A percentile compares a stretch with the other conserved stretches of the same genome.
phyloP scores from a whole-genome alignment of 2,329 filamentous ascomycete species.

The Fonsecaea multimorphosa region DNA sequence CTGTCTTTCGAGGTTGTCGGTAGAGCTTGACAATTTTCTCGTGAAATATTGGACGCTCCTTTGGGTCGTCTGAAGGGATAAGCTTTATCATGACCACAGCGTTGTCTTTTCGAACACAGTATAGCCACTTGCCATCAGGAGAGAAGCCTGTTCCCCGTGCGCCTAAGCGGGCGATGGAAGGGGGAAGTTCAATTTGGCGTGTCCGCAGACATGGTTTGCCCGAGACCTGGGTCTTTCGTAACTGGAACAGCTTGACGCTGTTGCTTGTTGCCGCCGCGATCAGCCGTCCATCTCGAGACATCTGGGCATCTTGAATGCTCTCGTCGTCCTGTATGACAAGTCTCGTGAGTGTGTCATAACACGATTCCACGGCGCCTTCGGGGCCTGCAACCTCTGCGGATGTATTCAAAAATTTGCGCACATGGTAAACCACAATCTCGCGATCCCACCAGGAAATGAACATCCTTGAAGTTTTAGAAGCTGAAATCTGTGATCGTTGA shows the following conservation, averaged over 20 bases:
- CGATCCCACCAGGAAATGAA: conserved; percentile 92
- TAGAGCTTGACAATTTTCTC: conserved; percentile 53
- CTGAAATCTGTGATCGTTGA: conserved; percentile 74
- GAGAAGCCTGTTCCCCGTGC: conserved; percentile 68
- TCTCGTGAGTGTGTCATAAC: conserved; percentile 34
- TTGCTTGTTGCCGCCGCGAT: conserved; percentile 77
- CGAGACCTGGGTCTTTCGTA: conserved; percentile 46
- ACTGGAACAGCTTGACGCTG: conserved; percentile 77
- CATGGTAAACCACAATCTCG: conserved; percentile 80
- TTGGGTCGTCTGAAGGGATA: conserved; percentile 47
- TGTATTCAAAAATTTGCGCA: conserved; percentile 20
- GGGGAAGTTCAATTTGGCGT: conserved; percentile 70
- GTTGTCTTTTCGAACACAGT: conserved; percentile 64
- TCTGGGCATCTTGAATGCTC: conserved; percentile 76
- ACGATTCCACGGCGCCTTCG: conserved; percentile 16
- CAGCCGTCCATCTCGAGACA: conserved; percentile 73
- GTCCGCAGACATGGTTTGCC: conserved; percentile 52
- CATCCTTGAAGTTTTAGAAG: conserved; percentile 74
- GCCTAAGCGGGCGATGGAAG: conserved; percentile 63
- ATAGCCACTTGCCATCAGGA: conserved; percentile 55
- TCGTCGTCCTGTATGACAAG: conserved; percentile 67
- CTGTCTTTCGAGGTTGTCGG: conserved; percentile 49
- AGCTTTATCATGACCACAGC: conserved; percentile 62
- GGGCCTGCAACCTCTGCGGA: conserved; percentile 10
- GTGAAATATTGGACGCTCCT: conserved; percentile 51